These are phyloP conservation scores for Tetragonia tetragonoides DNA, from an alignment of 148 eudicot genomes.

Conservation along the genomic window DNA sequence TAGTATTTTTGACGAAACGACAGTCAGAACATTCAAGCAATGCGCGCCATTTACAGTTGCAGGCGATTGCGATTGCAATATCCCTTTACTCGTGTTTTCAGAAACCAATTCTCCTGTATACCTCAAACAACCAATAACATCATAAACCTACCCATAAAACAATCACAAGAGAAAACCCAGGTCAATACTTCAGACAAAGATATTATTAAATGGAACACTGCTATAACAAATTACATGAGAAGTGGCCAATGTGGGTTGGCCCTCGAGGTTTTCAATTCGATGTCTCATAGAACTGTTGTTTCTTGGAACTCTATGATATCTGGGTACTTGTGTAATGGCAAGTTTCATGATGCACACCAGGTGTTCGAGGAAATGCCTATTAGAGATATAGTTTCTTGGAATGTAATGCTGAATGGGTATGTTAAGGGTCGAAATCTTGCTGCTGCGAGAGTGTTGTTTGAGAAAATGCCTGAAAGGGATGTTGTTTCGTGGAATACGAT, in stretches of 20 bases:
- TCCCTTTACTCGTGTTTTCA: not conserved
- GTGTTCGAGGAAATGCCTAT: conserved; percentile 51
- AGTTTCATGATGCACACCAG: conserved; percentile 31
- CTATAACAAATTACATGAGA: conserved; percentile 48
- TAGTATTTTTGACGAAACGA: no score
- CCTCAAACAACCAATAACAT: not conserved
- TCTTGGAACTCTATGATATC: conserved; percentile 56
- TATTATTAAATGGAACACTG: conserved; percentile 41
- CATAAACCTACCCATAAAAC: not conserved
- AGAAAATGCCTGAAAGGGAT: conserved; percentile 43
- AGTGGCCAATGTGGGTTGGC: conserved; percentile 44
- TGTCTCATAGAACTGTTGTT: conserved; percentile 39
- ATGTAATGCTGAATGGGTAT: conserved; percentile 47
- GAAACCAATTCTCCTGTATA: not conserved
- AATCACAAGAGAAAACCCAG: not conserved
- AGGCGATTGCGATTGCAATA: not conserved
- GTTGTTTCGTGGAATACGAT: conserved; percentile 54
- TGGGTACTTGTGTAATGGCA: conserved; percentile 38
- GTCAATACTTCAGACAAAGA: conserved; percentile 21
- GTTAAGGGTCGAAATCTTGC: conserved; percentile 28
- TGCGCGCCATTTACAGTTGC: conserved; percentile 11
- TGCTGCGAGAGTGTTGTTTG: conserved; percentile 40
- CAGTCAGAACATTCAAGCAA: not conserved
- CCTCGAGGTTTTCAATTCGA: conserved; percentile 34
- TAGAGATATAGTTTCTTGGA: conserved; percentile 52